Evolutionary conservation across 2,329 filamentous ascomycete genomes (phyloP), one percentile per base, ranked within the genome.

Genomic region (Periglandula ipomoeae): DNA sequence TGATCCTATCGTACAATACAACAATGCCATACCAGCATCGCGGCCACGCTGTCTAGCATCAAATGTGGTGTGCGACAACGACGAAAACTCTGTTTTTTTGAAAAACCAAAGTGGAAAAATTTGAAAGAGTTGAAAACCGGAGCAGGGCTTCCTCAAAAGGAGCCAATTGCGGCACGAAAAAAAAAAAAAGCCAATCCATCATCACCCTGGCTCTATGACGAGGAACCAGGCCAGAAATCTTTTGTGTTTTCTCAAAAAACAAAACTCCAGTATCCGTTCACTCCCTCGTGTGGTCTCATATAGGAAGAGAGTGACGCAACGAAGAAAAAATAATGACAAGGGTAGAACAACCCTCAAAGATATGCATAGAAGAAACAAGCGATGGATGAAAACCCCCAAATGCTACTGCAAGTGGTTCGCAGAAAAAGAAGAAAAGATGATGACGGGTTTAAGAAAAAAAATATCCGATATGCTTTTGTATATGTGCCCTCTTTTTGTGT

Each of bases 31-130:
- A 52, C 47, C 48, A 55, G 34, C 49, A 52, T 50, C 43, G 23
- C 48, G 48, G 41, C 47, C 39, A 47, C 52, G 51, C 53, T 52
- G 44, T 56, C 53, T 49, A 48, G 50, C 49, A 49, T 54, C 55
- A 49, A 56, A 48, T 53, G 37, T 42, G 38, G 11, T 26, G 30
- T 40, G 34, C 34, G 26, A 24, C 24, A 37, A 30, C 22, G 32
- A 23, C n/a, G n/a, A 38, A 50, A 19, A 19, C 23, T 32, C 40
- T 40, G 43, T 46, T 48, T 44, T 47, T 27, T 50, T 22, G 44
- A 47, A 47, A 47, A 46, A 47, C 46, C 41, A 47, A 52, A 42
- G 39, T 17, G 50, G 42, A 39, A 46, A 15, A 19, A 22, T 10
- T 19, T 19, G 35, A 17, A 22, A 11, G 35, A 20, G 17, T 8